Evolutionary conservation across 2,329 filamentous ascomycete species (phyloP), one percentile per base, ranked within the genome.

Genomic region (Xylariaceae sp.): DNA sequence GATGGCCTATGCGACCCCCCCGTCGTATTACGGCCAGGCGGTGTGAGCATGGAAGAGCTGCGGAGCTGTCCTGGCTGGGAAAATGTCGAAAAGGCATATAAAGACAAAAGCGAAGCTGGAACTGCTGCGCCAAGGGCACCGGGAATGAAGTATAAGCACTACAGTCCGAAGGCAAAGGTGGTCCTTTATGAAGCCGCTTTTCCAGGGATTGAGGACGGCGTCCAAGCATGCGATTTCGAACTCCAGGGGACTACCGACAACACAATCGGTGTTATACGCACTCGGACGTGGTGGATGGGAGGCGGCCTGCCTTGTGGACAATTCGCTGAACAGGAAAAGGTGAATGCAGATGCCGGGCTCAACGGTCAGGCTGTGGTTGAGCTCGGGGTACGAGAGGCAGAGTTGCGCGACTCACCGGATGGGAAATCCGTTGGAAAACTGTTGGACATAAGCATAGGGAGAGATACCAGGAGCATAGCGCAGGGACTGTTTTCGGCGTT

Each of bases 61-160:
- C 75, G 85, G 35, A 63, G 71, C 33, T 89, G 85, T 60, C 71
- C 76, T 0, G 92, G 92, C 1, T 98, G 93, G 92, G 85, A 90
- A 62, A 70, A 79, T 32, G 87, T 89, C 1, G 74, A 77, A 50
- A 81, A 85, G 48, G 92, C 80, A 10, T 97, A 96, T 66, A 82
- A 85, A 60, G 89, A 95, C 58, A 76, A 77, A 46, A 80, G 81
- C 14, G 80, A 88, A 57, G 74, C 79, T 17, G 84, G 79, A 5
- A 80, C 78, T 40, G 48, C 51, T n/a, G 76, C 77, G 8, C 93
- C 93, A 0, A 77, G 88, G 45, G 93, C 93, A 1, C 93, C 93
- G 0, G 93, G 93, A 1, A 98, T 98, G 93, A 98, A 98, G 68
- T 98, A 98, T 65, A 88, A 93, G 63, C 93, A 98, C 64, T 98